Base-by-base conservation (phyloP, 2,329 filamentous ascomycete species). In the Cercospora janseana region DNA sequence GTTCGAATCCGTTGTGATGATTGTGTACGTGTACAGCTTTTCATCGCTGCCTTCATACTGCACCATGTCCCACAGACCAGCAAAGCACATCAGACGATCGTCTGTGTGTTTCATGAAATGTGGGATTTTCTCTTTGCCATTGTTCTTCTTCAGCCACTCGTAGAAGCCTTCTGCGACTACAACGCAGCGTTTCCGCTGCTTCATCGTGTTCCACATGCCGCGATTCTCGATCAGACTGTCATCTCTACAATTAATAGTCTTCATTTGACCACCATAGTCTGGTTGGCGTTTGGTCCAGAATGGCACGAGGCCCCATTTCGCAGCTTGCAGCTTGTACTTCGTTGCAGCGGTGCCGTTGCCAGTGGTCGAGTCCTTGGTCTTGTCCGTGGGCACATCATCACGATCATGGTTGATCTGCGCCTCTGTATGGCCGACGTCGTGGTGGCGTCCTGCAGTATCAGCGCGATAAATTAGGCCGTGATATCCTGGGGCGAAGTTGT, bases 221-320 rank as follows among this genome's bases (percentile, higher is more conserved):
- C 83, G 80, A 6, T 85, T 78, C 7, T 85, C 80, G 4, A 81
- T 76, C 15, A 97, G 74, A 1, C 88, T 93, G 69, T 97, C 92
- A 64, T 92, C 88, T 3, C 92, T 84, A 67, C 92, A 97, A 70
- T 98, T 97, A 69, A 97, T 97, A 0, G 90, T 95, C 64, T 86
- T 88, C 76, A 95, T 78, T 68, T 89, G 77, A 1, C 83, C 82
- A 20, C 80, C 77, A 63, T 93, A 92, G 63, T 89, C 83, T 0
- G 89, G 88, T 45, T 83, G 83, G 9, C 85, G 79, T 72, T 92
- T 95, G 3, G 88, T 94, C 92, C 92, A 97, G 69, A 86, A 95
- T 0, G 93, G 92, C 10, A 97, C 77, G 5, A 98, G 78, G 0
- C 92, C 93, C 93, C 93, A 98, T 78, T 89, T 92, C 87, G 97